Evolutionary conservation across 352 stramenopile genomes (phyloP).

Genomic region (Phytopythium montanum): DNA sequence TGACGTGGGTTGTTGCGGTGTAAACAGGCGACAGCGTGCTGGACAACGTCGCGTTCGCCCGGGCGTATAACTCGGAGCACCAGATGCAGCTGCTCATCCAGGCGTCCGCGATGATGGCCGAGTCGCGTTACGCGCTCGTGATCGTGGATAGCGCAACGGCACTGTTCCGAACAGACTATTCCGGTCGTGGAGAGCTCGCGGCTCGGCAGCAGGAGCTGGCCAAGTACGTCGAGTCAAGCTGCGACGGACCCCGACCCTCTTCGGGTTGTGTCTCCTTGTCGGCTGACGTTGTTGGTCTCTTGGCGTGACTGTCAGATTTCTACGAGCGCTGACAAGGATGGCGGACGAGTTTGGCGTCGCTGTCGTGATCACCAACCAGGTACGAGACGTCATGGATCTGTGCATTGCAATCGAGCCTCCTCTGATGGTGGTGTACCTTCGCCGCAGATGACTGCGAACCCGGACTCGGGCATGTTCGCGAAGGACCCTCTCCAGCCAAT

Average conservation of each 20-base stretch:
- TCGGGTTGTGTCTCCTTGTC: too few species aligned
- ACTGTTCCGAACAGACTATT: conserved; percentile 99
- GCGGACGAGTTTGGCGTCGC: conserved; percentile 99
- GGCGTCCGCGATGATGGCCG: conserved; percentile 98
- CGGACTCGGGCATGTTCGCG: conserved; percentile 88
- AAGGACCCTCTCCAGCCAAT: conserved; percentile 90
- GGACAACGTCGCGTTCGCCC: conserved; percentile 98
- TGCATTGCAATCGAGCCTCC: too few species aligned
- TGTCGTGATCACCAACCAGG: conserved; percentile 88
- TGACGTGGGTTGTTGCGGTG: background rate
- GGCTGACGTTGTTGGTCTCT: background rate
- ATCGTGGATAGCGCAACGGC: conserved; percentile 98
- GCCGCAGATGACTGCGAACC: conserved; percentile 84
- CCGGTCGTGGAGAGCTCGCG: conserved; percentile 95
- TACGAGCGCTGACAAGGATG: conserved; percentile 96
- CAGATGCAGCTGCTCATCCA: conserved; percentile 98
- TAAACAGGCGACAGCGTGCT: conserved; percentile 85
- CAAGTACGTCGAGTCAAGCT: conserved; percentile 37
- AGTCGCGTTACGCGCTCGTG: conserved; percentile 94
- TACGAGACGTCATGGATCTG: conserved; percentile 9
- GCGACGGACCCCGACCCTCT: background rate
- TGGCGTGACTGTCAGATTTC: conserved; percentile 78
- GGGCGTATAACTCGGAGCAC: conserved; percentile 99
- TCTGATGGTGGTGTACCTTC: background rate
- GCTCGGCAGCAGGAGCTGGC: conserved; percentile 90